Conservation (phyloP, 495 filamentous ascomycete species). For the Entonaema liquescens region DNA sequence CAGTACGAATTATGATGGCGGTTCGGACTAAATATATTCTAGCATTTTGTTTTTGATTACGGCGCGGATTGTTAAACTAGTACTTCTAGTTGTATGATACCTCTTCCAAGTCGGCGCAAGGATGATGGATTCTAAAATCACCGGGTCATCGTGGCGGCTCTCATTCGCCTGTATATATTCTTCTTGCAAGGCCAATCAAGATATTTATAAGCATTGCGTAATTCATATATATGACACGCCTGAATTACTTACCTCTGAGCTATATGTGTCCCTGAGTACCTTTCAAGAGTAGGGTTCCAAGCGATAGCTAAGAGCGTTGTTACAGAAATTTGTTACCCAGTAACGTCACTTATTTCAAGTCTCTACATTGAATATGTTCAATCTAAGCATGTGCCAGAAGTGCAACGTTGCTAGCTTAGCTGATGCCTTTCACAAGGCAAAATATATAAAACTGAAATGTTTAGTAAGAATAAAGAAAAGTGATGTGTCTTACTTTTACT, state of each 20-base stretch:
- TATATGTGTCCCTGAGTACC: no score
- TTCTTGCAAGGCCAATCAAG: neutral
- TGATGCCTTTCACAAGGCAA: neutral
- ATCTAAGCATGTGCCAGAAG: neutral
- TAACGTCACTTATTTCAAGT: no score
- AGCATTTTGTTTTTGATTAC: slow-evolving; percentile 7
- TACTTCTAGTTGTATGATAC: slow-evolving; percentile 6
- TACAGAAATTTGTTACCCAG: no score
- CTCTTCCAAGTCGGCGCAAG: neutral
- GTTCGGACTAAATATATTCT: neutral
- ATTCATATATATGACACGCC: neutral
- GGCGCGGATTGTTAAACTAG: neutral
- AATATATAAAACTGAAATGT: neutral
- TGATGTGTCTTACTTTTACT: slow-evolving; percentile 13
- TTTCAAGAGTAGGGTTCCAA: neutral
- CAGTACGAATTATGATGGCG: neutral
- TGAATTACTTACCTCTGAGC: neutral
- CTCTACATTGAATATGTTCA: neutral
- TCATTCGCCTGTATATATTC: neutral
- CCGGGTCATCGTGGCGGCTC: neutral
- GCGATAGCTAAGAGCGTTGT: neutral
- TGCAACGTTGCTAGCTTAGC: slow-evolving; percentile 19
- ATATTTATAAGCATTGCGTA: neutral
- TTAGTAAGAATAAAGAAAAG: neutral
- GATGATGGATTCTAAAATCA: neutral